phyloP scores from a whole-genome alignment of 257 asterid genomes.

The Plantago elongata region DNA sequence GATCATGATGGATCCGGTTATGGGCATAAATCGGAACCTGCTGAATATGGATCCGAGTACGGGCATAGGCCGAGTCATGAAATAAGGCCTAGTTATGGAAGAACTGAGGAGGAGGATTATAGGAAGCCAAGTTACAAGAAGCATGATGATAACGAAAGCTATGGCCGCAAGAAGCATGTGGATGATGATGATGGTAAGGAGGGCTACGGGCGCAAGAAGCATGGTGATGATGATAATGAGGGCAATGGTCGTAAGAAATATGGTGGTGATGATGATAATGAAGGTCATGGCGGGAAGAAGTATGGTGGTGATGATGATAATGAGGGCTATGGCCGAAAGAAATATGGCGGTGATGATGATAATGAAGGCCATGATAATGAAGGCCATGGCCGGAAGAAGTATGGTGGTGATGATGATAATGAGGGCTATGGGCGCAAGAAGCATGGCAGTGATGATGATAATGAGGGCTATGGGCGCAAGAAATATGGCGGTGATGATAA shows the following conservation, averaged over 20 bases:
- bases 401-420: slow-evolving; percentile 1
- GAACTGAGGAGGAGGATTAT: slow-evolving; percentile 41
- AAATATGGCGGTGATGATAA: neutral
- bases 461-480: neutral
- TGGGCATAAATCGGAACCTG: slow-evolving; percentile 23
- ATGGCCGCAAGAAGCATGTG: slow-evolving; percentile 18
- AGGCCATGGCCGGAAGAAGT: slow-evolving; percentile 20
- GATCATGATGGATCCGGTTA: slow-evolving; percentile 4
- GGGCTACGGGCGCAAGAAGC: neutral
- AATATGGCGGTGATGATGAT: neutral
- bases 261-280: slow-evolving; percentile 21
- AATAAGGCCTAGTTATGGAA: slow-evolving; percentile 58
- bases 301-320: neutral
- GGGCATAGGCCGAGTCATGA: slow-evolving; percentile 29
- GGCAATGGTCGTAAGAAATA: slow-evolving; percentile 45
- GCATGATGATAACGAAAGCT: neutral
- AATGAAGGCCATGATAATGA: slow-evolving; percentile 29
- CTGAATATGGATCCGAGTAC: slow-evolving; percentile 34
- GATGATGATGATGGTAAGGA: neutral
- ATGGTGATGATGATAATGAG: neutral
- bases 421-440: slow-evolving; percentile 1
- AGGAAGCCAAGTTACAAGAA: slow-evolving; percentile 44
- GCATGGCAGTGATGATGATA: neutral
- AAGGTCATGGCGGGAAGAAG: slow-evolving; percentile 22
- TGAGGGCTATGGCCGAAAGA: neutral